Base-by-base conservation (phyloP, 345 rosid species). In the Stellera chamaejasme region DNA sequence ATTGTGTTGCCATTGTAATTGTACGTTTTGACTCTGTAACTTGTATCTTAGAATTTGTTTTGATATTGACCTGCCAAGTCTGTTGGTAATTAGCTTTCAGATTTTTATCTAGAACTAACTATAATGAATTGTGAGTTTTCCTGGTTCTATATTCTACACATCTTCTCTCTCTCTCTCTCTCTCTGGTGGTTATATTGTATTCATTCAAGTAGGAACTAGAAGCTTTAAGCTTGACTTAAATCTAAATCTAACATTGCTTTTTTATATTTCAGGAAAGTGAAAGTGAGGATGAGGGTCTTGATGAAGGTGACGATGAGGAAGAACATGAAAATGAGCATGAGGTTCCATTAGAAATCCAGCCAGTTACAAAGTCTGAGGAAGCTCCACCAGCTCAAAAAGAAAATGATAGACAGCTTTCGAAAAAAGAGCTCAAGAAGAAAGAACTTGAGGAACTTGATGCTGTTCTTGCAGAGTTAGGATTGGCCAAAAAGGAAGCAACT, bases 371-470 rank as follows among this genome's bases (percentile, higher is more conserved):
- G 56, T 69, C 71, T 69, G 39, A 55, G 49, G 79, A 75, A 59
- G 56, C 64, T 55, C 23, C 69, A 43, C 1, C 3, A 9, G 60
- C 62, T 10, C 67, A 58, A 27, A 77, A 75, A 48, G 81, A 82
- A 13, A n/a, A 78, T 2, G 83, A 69, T 43, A 75, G 76, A 57
- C 78, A 77, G 64, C 89, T 82, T 61, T 79, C 85, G 13, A 73
- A 79, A 74, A 77, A 82, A 72, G 85, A 79, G 52, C 43, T 63
- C 68, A 82, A 79, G 75, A 82, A 82, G 48, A 82, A 79, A 63
- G 89, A 56, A 56, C 85, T 82, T 50, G 83, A 67, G 49, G 89
- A 82, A 69, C 78, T 82, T 36, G 83, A 79, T 43, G 89, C 83
- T 14, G 72, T 82, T 50, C 79, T 82, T 50, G 77, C 83, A 54